Conservation (phyloP, 31 red algal species). For the Pterothamnion heteromorphum region DNA sequence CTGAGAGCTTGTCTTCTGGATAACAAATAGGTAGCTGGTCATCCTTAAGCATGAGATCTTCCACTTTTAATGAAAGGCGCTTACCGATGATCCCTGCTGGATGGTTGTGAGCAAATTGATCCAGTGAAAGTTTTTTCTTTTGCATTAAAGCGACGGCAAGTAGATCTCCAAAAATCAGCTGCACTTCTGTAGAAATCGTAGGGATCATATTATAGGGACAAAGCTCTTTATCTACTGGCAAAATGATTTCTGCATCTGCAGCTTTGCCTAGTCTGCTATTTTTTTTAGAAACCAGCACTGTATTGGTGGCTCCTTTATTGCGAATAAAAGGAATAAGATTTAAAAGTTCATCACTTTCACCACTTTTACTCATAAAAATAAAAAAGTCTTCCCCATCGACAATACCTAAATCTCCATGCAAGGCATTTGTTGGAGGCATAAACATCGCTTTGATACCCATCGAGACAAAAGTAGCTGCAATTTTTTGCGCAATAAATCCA, state of each 20-base stretch:
- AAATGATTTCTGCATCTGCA: background rate
- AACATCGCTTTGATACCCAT: background rate
- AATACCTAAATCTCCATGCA: background rate
- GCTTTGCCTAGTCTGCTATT: background rate
- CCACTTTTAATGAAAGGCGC: background rate
- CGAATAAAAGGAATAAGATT: background rate
- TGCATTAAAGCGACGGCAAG: conserved; percentile 1
- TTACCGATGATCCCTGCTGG: background rate
- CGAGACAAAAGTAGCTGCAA: background rate
- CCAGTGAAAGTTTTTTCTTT: background rate
- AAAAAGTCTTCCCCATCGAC: background rate
- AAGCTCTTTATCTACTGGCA: background rate
- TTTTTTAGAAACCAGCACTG: background rate
- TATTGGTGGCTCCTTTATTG: background rate
- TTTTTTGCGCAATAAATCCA: background rate
- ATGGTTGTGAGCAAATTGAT: background rate
- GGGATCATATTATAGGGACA: background rate
- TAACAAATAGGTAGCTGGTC: background rate
- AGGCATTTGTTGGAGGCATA: background rate
- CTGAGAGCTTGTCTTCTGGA: background rate
- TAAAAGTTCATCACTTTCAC: background rate
- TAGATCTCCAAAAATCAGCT: background rate
- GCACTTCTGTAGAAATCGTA: background rate
- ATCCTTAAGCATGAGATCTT: background rate
- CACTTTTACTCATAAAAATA: background rate